Base-by-base conservation (phyloP, 495 filamentous ascomycete species). In the Cetradonia linearis region DNA sequence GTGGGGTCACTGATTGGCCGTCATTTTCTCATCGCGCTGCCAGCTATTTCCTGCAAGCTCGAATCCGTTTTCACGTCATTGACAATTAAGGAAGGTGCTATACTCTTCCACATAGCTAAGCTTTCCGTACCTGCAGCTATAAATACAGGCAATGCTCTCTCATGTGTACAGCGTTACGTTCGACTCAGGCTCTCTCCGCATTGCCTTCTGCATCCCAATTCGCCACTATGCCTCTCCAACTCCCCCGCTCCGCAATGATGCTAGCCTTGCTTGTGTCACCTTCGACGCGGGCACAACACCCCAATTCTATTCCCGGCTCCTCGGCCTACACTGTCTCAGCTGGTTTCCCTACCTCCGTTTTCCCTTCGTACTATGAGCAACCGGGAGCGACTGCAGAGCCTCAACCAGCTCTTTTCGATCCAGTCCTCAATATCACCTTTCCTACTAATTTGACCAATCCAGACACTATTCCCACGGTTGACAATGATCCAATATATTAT, bases 401-500 rank as follows among this genome's bases (percentile, higher is more conserved):
- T 37, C 80, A 85, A 64, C 82, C 82, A 11, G 74, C 74, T 38
- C 70, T 85, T 23, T 72, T 77, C 59, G 80, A 84, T 63, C 77
- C 81, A 0, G 72, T 83, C 33, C 65, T 83, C 52, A 77, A 83
- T 57, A 70, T 79, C 63, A 82, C 77, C 0, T 85, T 76, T 42
- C 80, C 81, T 2, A 70, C 74, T 54, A 78, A 82, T 62, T 67
- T 85, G 52, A 84, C 81, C 0, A 73, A 79, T 62, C 80, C 80
- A 0, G 70, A 76, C 46, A 73, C 72, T 0, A 74, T 83, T 33
- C 81, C 80, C 6, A 67, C 64, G 6, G 64, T 73, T 25, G 76
- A 77, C 56, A 47, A 66, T 34, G 81, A 85, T 62, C 78, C 76
- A 3, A 62, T 78, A n/a, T 69, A 76, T 58, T 81, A 72, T 44